These are phyloP conservation scores for Hymenoscyphus scutula DNA, from an alignment of 2,329 filamentous ascomycete genomes.

Conservation along the genomic window DNA sequence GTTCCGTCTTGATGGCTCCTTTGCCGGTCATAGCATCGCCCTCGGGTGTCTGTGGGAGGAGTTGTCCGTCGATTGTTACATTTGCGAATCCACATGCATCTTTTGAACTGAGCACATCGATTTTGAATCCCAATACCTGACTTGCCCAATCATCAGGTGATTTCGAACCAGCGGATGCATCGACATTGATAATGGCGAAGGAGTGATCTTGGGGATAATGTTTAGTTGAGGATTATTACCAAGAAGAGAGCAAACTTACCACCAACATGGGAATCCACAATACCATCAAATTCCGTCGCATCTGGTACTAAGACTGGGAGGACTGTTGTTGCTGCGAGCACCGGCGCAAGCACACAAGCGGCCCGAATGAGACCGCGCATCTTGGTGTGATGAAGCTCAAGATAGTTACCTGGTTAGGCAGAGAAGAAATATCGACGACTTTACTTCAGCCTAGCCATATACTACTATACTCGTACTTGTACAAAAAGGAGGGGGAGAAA, in stretches of 20 bases:
- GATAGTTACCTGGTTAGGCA: background rate
- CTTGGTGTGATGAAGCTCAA: conserved; percentile 8
- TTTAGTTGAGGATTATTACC: conserved; percentile 3
- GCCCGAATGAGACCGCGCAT: conserved; percentile 37
- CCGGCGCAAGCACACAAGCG: conserved; percentile 32
- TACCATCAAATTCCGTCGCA: conserved; percentile 12
- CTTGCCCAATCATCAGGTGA: conserved; percentile 26
- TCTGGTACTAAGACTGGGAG: conserved; percentile 24
- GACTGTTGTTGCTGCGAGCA: conserved; percentile 26
- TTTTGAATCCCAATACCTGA: conserved; percentile 34
- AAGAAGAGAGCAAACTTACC: conserved; percentile 3
- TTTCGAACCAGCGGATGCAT: conserved; percentile 18
- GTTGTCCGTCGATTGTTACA: conserved; percentile 47
- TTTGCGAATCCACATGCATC: conserved; percentile 48
- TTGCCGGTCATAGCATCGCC: conserved; percentile 39
- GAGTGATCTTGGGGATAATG: conserved; percentile 17
- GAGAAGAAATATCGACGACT: background rate
- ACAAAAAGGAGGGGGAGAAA: too few species aligned
- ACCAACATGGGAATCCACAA: background rate
- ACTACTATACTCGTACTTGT: background rate
- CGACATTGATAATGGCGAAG: conserved; percentile 22
- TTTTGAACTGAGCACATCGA: conserved; percentile 46
- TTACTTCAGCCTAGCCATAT: conserved; percentile 11
- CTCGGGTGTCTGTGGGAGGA: conserved; percentile 39
- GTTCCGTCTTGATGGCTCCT: conserved; percentile 42